Conservation (phyloP, 306 rosid species). For the Myrica gale region DNA sequence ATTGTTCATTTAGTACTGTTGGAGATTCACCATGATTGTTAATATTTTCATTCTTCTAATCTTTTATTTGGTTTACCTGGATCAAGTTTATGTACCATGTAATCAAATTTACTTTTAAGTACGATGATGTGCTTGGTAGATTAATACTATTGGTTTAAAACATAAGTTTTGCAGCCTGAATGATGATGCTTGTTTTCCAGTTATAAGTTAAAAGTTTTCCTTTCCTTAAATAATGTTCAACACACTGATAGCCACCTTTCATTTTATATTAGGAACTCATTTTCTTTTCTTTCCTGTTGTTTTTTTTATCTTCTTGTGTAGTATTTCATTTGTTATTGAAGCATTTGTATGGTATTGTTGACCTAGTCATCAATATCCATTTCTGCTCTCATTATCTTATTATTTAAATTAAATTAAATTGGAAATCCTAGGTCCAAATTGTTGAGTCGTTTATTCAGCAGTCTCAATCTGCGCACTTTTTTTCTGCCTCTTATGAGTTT, state of each 20-base stretch:
- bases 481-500: too few relatives aligned
- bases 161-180: slow-evolving; percentile 1
- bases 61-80: not conserved
- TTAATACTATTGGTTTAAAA: not conserved
- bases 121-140: not conserved
- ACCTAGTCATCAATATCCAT: too few relatives aligned
- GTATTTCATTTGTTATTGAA: too few relatives aligned
- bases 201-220: not conserved
- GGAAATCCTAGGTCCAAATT: too few relatives aligned
- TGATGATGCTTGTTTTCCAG: not conserved
- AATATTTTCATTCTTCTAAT: not conserved
- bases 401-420: too few relatives aligned
- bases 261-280: not conserved
- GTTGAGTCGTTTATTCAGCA: too few relatives aligned
- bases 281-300: not conserved
- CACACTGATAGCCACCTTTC: not conserved
- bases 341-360: too few relatives aligned
- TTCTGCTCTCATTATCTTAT: too few relatives aligned
- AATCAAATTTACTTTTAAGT: not conserved
- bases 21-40: not conserved
- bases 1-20: not conserved
- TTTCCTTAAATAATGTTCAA: not conserved
- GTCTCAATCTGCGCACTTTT: too few relatives aligned
- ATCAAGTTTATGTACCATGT: not conserved
- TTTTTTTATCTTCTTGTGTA: not conserved